Percentiles rank a stretch among this genome's conserved stretches.
These are phyloP conservation scores for Bassia scoparia DNA, from an alignment of 148 eudicot genomes.

Conservation along the genomic window DNA sequence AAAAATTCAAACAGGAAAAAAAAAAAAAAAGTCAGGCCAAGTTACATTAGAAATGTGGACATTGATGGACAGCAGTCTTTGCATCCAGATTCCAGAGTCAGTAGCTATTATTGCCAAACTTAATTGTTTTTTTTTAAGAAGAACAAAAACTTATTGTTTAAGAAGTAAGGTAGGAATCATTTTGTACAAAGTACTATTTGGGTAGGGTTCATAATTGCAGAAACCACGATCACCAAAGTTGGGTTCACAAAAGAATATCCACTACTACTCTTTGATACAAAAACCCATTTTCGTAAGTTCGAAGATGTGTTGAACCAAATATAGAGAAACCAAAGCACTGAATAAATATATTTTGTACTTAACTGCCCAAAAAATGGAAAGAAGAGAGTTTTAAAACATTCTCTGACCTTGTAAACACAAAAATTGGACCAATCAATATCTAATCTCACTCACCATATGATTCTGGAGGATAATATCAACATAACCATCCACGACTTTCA, in stretches of 20 bases:
- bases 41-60: neutral
- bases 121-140: too few relatives aligned
- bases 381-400: neutral
- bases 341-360: neutral
- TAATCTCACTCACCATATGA: constrained; percentile 53
- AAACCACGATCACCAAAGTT: too few relatives aligned
- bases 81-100: neutral
- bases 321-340: neutral
- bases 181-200: too few relatives aligned
- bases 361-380: neutral
- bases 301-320: neutral
- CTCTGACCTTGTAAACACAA: neutral
- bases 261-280: neutral
- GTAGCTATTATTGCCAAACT: too few relatives aligned
- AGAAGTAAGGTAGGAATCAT: too few relatives aligned
- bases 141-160: too few relatives aligned
- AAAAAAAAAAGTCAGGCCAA: neutral
- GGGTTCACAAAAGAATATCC: neutral
- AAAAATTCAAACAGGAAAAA: too few relatives aligned
- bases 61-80: neutral
- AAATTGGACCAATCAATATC: constrained; percentile 4
- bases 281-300: neutral
- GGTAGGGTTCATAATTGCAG: too few relatives aligned
- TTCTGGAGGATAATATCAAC: constrained; percentile 62
- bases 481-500: constrained; percentile 65